Base-by-base conservation (phyloP, 331 rosid species). In the Erythrophleum ivorense region DNA sequence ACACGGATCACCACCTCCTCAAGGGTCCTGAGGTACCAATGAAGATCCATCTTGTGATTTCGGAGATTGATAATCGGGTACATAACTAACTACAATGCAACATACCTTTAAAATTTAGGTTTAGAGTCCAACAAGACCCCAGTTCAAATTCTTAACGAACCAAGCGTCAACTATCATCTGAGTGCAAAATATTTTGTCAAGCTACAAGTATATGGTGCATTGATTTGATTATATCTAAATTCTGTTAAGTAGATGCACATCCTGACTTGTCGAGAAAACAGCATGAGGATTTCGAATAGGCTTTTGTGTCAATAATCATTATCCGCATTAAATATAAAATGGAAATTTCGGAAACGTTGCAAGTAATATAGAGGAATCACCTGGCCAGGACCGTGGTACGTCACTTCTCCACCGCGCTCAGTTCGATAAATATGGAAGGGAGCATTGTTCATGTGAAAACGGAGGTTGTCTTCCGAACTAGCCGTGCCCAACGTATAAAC, bases 341-440 rank as follows among this genome's bases (percentile, higher is more conserved):
- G 41, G 21, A 58, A 63, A 66, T 0, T n/a, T n/a, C 9, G 14
- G 50, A 48, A 8, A 33, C 52, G 10, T 6, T 14, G 36, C 70
- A 63, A 65, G 64, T 29, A 19, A 40, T 58, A 41, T 14, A 9
- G 45, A 60, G 43, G 24, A 59, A 80, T 63, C 76, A 94, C 97
- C 97, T 95, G 98, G 31, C 95, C 98, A 76, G 94, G 98, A 50
- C 98, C 97, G 62, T 92, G 97, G 81, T 90, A 92, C 5, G 98
- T 92, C 48, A 95, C 97, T 84, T 92, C 93, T 1, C 98, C 97
- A 1, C 98, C 97, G 1, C 97, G 92, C 73, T 95, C 98, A 13
- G 95, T 95, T 55, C 91, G 88, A 77, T 89, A 87, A 75, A 92
- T 63, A 54, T 87, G 67, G 21, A 84, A 92, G 2, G 97, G 95